Evolutionary conservation across 2,329 filamentous ascomycete genomes (phyloP).

Genomic region (Penicillium hordei): DNA sequence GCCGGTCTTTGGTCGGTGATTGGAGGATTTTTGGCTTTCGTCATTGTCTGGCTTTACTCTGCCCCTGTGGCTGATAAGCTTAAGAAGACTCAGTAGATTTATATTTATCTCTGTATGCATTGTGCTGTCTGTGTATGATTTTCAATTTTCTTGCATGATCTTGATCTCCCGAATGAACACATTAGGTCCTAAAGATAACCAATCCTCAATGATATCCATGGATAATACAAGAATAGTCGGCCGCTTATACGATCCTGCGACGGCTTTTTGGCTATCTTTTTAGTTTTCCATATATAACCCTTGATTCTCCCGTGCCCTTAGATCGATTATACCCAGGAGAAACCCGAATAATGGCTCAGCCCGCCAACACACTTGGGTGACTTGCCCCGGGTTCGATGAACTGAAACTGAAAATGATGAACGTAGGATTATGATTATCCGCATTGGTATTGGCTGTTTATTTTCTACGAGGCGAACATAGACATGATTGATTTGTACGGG

Average conservation of each 20-base stretch:
- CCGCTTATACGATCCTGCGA: neutral
- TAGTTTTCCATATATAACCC: neutral
- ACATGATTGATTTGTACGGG: too few relatives aligned
- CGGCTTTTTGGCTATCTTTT: neutral
- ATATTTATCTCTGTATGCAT: constrained; percentile 15
- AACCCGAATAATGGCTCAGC: neutral
- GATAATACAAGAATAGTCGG: neutral
- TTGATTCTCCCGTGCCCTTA: neutral
- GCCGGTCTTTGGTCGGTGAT: constrained; percentile 82
- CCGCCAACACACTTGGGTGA: neutral
- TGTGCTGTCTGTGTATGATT: constrained; percentile 27
- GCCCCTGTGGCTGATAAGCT: constrained; percentile 50
- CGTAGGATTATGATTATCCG: neutral
- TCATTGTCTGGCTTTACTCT: constrained; percentile 82
- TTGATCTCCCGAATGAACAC: constrained; percentile 1
- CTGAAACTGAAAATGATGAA: neutral
- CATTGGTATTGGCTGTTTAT: neutral
- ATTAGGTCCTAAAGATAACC: neutral
- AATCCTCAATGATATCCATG: neutral
- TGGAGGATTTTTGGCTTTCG: constrained; percentile 79
- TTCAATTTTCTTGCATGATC: constrained; percentile 24
- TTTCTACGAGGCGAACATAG: neutral
- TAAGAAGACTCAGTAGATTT: constrained; percentile 50
- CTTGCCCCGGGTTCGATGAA: neutral
- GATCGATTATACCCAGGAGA: neutral